Conservation (phyloP, 331 rosid species). For the Quercus tomentella region DNA sequence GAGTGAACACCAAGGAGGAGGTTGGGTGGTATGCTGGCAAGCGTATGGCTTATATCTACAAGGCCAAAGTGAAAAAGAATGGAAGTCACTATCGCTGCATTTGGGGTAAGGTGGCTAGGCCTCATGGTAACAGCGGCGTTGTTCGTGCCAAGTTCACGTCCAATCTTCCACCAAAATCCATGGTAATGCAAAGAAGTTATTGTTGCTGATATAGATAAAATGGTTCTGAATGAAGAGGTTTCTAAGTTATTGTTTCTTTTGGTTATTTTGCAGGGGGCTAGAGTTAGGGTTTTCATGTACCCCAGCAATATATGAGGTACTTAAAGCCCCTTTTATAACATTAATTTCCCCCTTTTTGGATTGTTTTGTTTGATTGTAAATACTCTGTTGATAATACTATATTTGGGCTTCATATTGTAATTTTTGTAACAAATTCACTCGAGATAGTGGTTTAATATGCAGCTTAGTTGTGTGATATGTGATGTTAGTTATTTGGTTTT, state of each 20-base stretch:
- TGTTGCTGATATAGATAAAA: neutral
- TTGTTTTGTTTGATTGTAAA: no score
- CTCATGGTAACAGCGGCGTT: slow-evolving; percentile 85
- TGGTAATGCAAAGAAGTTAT: slow-evolving; percentile 39
- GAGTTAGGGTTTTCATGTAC: slow-evolving; percentile 89
- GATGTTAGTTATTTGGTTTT: neutral
- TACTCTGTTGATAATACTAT: no score
- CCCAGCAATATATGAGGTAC: slow-evolving; percentile 86
- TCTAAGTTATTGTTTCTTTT: neutral
- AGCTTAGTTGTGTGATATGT: neutral
- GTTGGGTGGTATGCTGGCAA: slow-evolving; percentile 89
- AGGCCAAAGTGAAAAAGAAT: slow-evolving; percentile 88
- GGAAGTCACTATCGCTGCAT: slow-evolving; percentile 89
- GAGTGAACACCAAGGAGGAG: slow-evolving; percentile 92
- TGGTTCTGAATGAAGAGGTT: neutral
- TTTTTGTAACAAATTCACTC: neutral
- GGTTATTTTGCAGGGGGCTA: slow-evolving; percentile 57
- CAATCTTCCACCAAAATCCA: slow-evolving; percentile 86
- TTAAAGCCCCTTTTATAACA: neutral
- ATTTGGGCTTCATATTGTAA: neutral
- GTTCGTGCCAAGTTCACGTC: slow-evolving; percentile 94
- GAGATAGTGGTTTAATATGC: neutral
- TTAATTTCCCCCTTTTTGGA: neutral
- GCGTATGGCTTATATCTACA: slow-evolving; percentile 85
- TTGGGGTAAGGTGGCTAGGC: slow-evolving; percentile 91